phyloP scores from a whole-genome alignment of 2,329 filamentous ascomycete genomes.

The Lasiodiplodia sp. region DNA sequence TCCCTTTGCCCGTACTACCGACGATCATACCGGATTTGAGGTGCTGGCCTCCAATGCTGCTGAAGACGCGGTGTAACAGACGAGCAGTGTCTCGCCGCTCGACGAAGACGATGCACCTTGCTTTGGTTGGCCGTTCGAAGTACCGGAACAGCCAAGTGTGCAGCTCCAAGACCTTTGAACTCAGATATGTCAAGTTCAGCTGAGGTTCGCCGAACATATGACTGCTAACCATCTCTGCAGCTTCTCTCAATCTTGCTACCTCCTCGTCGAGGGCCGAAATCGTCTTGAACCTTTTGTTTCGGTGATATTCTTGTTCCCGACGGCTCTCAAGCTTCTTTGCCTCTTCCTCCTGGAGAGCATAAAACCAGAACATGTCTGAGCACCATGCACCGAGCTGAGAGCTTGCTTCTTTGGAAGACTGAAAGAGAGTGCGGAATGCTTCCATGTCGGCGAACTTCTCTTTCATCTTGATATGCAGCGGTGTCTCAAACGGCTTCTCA shows the following conservation, averaged over 20 bases:
- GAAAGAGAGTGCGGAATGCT: slow-evolving; percentile 64
- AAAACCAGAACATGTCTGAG: slow-evolving; percentile 80
- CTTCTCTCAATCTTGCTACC: slow-evolving; percentile 65
- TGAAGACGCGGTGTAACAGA: slow-evolving; percentile 73
- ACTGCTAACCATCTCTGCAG: slow-evolving; percentile 62
- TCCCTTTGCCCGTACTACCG: slow-evolving; percentile 60
- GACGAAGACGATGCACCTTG: slow-evolving; percentile 88
- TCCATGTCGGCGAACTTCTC: slow-evolving; percentile 59
- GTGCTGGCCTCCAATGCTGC: slow-evolving; percentile 62
- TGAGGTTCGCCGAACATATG: slow-evolving; percentile 56
- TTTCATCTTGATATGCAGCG: slow-evolving; percentile 67
- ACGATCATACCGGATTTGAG: slow-evolving; percentile 71
- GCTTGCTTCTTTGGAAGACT: slow-evolving; percentile 65
- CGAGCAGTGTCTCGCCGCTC: slow-evolving; percentile 78
- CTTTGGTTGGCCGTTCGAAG: slow-evolving; percentile 65
- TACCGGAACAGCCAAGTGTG: slow-evolving; percentile 65
- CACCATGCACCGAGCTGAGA: slow-evolving; percentile 82
- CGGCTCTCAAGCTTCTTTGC: slow-evolving; percentile 63
- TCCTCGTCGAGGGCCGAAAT: slow-evolving; percentile 56
- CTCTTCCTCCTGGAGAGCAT: slow-evolving; percentile 70
- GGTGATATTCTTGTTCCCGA: slow-evolving; percentile 22
- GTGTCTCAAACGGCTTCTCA: slow-evolving; percentile 64
- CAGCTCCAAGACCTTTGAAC: slow-evolving; percentile 75
- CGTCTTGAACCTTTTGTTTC: slow-evolving; percentile 57
- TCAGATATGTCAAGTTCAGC: slow-evolving; percentile 59